Conservation (phyloP, 1,284 basidiomycete species). For the Sporisorium reilianum region DNA sequence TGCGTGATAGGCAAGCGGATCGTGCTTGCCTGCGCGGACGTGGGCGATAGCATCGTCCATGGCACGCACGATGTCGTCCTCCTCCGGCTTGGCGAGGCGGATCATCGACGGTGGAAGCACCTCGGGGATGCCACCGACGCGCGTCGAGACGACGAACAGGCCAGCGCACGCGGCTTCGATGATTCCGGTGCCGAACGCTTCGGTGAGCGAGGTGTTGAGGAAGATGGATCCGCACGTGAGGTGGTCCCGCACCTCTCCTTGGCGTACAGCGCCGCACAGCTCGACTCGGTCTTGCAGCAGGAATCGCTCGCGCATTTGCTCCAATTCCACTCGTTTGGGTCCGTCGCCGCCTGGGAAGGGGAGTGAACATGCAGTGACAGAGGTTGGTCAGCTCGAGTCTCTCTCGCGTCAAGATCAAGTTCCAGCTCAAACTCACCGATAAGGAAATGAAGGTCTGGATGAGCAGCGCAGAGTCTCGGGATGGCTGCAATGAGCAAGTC, state of each 20-base stretch:
- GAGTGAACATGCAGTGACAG: neutral
- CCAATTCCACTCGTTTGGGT: constrained; percentile 91
- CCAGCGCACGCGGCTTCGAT: constrained; percentile 96
- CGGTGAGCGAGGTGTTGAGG: constrained; percentile 94
- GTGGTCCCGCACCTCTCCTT: constrained; percentile 84
- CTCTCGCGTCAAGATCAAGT: too few relatives aligned
- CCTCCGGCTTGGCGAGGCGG: constrained; percentile 90
- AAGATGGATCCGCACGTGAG: constrained; percentile 87
- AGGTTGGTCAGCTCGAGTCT: neutral
- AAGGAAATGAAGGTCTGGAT: constrained; percentile 87
- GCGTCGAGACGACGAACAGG: constrained; percentile 91
- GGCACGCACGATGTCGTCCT: constrained; percentile 84
- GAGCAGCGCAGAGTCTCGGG: constrained; percentile 85
- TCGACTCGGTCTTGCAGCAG: constrained; percentile 89
- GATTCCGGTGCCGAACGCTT: constrained; percentile 95
- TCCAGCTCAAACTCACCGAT: constrained; percentile 75
- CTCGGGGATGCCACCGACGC: constrained; percentile 95
- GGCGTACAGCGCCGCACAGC: constrained; percentile 84
- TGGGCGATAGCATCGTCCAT: constrained; percentile 83
- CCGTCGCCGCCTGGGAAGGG: constrained; percentile 78
- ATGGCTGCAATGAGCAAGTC: constrained; percentile 93
- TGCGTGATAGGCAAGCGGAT: constrained; percentile 82
- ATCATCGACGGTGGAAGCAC: constrained; percentile 93
- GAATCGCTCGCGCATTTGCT: constrained; percentile 94
- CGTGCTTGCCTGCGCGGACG: constrained; percentile 78